phyloP scores from a whole-genome alignment of 2,329 filamentous ascomycete genomes.

The Alternaria brassicicola region DNA sequence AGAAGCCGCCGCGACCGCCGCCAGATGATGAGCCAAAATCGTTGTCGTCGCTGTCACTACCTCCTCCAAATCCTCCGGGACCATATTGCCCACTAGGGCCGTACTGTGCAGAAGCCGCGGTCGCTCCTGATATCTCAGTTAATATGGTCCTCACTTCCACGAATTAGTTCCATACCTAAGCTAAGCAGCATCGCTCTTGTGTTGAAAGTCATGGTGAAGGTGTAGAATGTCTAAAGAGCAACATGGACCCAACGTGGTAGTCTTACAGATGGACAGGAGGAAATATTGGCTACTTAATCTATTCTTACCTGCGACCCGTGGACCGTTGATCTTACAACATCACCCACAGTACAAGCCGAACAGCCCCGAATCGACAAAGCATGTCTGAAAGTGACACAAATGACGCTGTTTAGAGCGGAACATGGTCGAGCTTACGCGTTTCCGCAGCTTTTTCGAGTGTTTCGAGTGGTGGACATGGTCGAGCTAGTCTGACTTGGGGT shows the following conservation, averaged over 20 bases:
- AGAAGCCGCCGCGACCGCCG: slow-evolving; percentile 2
- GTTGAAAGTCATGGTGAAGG: slow-evolving; percentile 15
- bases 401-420: slow-evolving; percentile 17
- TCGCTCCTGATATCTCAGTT: slow-evolving; percentile 11
- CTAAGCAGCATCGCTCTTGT: slow-evolving; percentile 14
- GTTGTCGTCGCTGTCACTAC: slow-evolving; percentile 6
- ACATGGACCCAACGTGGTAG: not conserved
- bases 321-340: slow-evolving; percentile 3
- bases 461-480: slow-evolving; percentile 22
- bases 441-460: slow-evolving; percentile 17
- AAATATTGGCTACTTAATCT: slow-evolving; percentile 6
- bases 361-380: slow-evolving; percentile 2
- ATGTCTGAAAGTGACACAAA: slow-evolving; percentile 20
- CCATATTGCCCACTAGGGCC: slow-evolving; percentile 12
- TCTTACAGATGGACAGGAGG: not conserved
- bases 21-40: slow-evolving; percentile 9
- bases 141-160: not conserved
- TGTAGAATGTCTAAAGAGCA: not conserved
- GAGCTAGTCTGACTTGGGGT: slow-evolving; percentile 14
- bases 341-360: slow-evolving; percentile 17
- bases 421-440: slow-evolving; percentile 35
- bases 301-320: slow-evolving; percentile 5
- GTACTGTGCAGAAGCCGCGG: slow-evolving; percentile 23
- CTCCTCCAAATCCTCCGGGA: slow-evolving; percentile 13
- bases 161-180: slow-evolving; percentile 16